Conservation (phyloP, 192 early-diverging fungal species). For the Helicostylum pulchrum region DNA sequence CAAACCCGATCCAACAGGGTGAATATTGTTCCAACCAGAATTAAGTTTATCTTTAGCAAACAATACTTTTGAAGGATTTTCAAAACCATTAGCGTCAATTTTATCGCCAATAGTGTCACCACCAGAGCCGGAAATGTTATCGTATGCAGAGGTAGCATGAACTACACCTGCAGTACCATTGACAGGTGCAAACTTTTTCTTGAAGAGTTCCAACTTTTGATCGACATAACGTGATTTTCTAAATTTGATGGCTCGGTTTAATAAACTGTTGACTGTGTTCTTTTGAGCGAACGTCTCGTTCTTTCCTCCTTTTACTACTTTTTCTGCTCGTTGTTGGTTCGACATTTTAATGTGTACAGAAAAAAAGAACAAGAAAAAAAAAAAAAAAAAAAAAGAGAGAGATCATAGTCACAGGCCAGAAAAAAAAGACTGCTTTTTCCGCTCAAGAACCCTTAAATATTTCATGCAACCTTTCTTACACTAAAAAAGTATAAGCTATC, state of each 20-base stretch:
- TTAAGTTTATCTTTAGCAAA: conserved; percentile 61
- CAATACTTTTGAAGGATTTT: conserved; percentile 50
- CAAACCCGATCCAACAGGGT: conserved; percentile 66
- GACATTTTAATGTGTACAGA: no score
- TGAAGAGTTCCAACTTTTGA: conserved; percentile 29
- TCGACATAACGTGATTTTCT: conserved; percentile 30
- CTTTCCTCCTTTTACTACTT: conserved; percentile 5
- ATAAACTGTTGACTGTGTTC: conserved; percentile 25
- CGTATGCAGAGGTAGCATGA: not conserved
- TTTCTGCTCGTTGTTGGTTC: conserved; percentile 1
- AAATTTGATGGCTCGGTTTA: conserved; percentile 29
- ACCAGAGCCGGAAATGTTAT: not conserved
- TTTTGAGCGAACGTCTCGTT: not conserved
- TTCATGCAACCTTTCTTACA: no score
- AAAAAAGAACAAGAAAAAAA: no score
- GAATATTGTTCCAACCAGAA: conserved; percentile 54
- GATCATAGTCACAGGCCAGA: no score
- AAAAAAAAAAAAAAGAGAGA: no score
- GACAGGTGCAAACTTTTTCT: conserved; percentile 31
- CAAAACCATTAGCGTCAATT: conserved; percentile 63
- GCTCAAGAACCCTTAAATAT: no score
- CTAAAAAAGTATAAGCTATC: no score
- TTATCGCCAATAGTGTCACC: conserved; percentile 7
- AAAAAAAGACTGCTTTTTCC: no score
- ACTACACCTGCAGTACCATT: conserved; percentile 14